Evolutionary conservation across 176 grass and related monocot genomes (phyloP), one percentile per base, ranked within the genome.

Genomic region (Pharus latifolius): DNA sequence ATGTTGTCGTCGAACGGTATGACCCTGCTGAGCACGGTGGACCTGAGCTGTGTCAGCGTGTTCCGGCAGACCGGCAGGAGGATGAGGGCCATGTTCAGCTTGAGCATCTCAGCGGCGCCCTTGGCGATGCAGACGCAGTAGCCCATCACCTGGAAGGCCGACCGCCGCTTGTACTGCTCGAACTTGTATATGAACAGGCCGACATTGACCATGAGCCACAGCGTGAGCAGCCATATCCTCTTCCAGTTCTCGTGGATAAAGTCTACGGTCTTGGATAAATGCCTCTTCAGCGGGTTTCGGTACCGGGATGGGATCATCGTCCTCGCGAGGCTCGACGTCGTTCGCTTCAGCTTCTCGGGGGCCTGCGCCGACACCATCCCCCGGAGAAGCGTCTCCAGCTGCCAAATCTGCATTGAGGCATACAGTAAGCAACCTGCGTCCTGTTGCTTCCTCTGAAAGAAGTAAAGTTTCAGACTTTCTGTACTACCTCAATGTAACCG

Each of bases 21-120:
- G 52, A 99, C 64, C 10, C 59, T 61, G 73, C 79, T 69, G 29
- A 99, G 79, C 17, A 34, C 69, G 3, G 87, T 99, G 59, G 84
- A 86, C 69, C 96, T 84, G 59, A 95, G 90, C 23, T 65, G 85
- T 35, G 96, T 95, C 73, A 99, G 87, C 1, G 90, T 95, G 66
- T 99, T 95, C 79, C 96, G 82, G 78, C 96, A 91, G 20, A 99
- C 96, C 2, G 96, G 90, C 25, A 99, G 56, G 55, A 99, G 82
- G 87, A 99, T 99, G 49, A 99, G 82, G 35, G 96, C 96, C 96
- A 99, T 95, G 77, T 99, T 99, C 46, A 99, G 42, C 73, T 99
- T 99, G 71, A 99, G 85, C 20, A 38, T 83, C 85, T 99, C 96
- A 37, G 96, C 96, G 27, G 90, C 96, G 18, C 90, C 96, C 83